Conservation (phyloP, 2,329 filamentous ascomycete species). For the Phyllachora maydis region DNA sequence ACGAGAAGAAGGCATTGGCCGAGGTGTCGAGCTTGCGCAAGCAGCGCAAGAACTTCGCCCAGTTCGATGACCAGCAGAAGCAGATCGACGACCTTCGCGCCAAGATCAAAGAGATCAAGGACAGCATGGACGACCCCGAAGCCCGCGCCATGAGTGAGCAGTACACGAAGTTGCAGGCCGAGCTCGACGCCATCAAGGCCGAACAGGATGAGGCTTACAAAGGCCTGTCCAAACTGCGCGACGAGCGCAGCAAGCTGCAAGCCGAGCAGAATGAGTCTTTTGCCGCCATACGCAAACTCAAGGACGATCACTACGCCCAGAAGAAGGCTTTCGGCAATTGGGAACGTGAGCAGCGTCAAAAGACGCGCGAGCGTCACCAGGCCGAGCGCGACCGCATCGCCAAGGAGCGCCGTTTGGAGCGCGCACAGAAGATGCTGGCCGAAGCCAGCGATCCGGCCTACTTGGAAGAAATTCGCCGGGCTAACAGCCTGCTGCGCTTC, state of each 20-base stretch:
- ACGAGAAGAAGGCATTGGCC: constrained; percentile 82
- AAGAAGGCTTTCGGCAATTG: constrained; percentile 68
- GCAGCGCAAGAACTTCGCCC: constrained; percentile 75
- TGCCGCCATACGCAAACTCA: constrained; percentile 60
- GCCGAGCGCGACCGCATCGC: constrained; percentile 58
- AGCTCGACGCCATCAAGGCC: constrained; percentile 77
- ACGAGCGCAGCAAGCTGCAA: constrained; percentile 69
- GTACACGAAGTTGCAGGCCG: constrained; percentile 68
- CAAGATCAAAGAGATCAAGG: constrained; percentile 76
- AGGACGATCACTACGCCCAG: constrained; percentile 69
- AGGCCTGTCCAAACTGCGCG: constrained; percentile 63
- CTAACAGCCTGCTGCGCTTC: constrained; percentile 73
- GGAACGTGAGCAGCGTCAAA: constrained; percentile 65
- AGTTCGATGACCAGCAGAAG: constrained; percentile 72
- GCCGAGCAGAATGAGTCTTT: constrained; percentile 77
- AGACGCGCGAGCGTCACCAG: constrained; percentile 56
- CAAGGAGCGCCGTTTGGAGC: constrained; percentile 54
- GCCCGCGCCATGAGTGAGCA: constrained; percentile 71
- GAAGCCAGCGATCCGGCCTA: constrained; percentile 77
- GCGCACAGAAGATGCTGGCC: constrained; percentile 55
- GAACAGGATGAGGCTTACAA: constrained; percentile 86
- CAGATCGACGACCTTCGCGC: constrained; percentile 71
- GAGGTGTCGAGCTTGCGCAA: constrained; percentile 73
- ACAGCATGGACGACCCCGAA: constrained; percentile 79
- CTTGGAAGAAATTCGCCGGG: constrained; percentile 77